Evolutionary conservation across 1,284 basidiomycete genomes (phyloP), one percentile per base, ranked within the genome.

Genomic region (Sparassis latifolia): DNA sequence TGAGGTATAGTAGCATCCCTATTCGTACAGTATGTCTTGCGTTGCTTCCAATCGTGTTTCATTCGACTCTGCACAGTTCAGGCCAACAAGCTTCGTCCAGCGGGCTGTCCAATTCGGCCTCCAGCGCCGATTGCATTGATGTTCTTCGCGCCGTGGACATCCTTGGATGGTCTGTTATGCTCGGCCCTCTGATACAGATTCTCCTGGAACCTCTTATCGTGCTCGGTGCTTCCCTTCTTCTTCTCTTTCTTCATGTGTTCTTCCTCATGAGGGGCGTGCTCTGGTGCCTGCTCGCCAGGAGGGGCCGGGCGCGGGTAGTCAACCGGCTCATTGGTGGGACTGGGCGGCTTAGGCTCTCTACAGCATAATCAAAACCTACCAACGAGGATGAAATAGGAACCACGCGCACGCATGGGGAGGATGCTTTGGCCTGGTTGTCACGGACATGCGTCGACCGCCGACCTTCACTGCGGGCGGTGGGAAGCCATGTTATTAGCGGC

Each of bases 301-400:
- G 72, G 55, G n/a, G 73, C 69, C 10, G 83, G 82, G 30, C 82
- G 75, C 6, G 82, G 83, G 58, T 85, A 85, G 63, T 85, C 81
- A 3, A 68, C 56, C n/a, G 67, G 61, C 30, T 70, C 59, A 7
- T 57, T 58, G 1, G 60, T 54, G n/a, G 60, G 60, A 5, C 58
- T 52, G 2, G 64, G 52, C 1, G 59, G 55, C 33, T 64, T 62
- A 31, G 52, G 51, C 46, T 69, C 61, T 5, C 69, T 73, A 52
- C 41, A 42, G 33, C 29, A 32, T 30, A 30, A 41, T 41, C 42
- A n/a, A 33, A 12, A 29, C n/a, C 42, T 41, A 28, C 45, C 31
- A 27, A 48, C 10, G 35, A 52, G 46, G 50, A 35, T 42, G 32
- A 10, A 43, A 2, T 5, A 20, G 10, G 12, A 28, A 33, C 12